A percentile compares a stretch with the other conserved stretches of the same genome.
Evolutionary conservation across 108 stramenopile species (phyloP).

Genomic region (Fragilaria crotonensis): DNA sequence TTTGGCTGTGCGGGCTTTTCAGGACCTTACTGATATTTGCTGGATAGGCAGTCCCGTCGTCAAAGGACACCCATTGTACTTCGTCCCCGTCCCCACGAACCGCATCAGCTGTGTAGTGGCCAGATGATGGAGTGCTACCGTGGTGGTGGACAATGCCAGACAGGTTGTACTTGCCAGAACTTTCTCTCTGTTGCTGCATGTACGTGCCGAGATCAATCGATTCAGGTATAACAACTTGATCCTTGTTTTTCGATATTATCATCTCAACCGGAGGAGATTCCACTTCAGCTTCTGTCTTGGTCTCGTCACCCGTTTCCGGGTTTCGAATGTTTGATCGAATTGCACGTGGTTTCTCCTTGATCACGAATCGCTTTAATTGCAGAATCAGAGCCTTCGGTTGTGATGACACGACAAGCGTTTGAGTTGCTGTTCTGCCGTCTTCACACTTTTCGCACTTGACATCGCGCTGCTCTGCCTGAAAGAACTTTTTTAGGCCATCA

Average conservation of each 20-base stretch:
- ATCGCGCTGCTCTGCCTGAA: slow-evolving; percentile 66
- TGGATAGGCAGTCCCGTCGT: slow-evolving; percentile 16
- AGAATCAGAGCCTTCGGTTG: slow-evolving; percentile 59
- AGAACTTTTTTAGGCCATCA: slow-evolving; percentile 52
- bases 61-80: slow-evolving; percentile 32
- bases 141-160: background rate
- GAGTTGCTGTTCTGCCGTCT: slow-evolving; percentile 45
- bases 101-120: slow-evolving; percentile 6
- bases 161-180: background rate
- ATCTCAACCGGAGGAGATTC: background rate
- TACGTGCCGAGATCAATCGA: background rate
- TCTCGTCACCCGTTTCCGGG: slow-evolving; percentile 17
- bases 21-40: slow-evolving; percentile 5
- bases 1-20: slow-evolving; percentile 8
- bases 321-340: background rate
- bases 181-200: background rate
- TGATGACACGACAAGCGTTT: slow-evolving; percentile 52
- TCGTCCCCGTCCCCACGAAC: background rate
- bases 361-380: slow-evolving; percentile 71
- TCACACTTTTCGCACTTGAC: slow-evolving; percentile 83
- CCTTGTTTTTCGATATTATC: background rate
- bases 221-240: background rate
- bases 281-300: slow-evolving; percentile 24
- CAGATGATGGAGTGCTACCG: slow-evolving; percentile 1
- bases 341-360: slow-evolving; percentile 18